These are phyloP conservation scores for Podaxis rugospora DNA, from an alignment of 768 basidiomycete genomes.

Conservation along the genomic window DNA sequence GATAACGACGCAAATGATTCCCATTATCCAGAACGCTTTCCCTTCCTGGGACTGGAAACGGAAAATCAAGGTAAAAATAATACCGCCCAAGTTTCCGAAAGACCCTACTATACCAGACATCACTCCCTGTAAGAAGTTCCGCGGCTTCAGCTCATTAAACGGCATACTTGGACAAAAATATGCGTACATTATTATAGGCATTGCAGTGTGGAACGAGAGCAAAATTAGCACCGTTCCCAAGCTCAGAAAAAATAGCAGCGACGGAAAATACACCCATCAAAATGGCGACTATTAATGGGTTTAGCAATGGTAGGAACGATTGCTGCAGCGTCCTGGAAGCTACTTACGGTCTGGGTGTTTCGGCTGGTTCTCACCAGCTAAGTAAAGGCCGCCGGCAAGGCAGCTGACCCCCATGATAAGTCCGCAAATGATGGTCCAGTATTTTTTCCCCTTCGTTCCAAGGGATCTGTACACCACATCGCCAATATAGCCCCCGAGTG, in stretches of 20 bases:
- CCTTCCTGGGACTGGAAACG: slow-evolving; percentile 38
- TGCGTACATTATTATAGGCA: slow-evolving; percentile 12
- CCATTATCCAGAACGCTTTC: slow-evolving; percentile 44
- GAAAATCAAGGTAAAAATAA: slow-evolving; percentile 44
- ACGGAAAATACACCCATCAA: background rate
- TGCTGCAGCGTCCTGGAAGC: slow-evolving; percentile 11
- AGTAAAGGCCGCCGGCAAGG: slow-evolving; percentile 44
- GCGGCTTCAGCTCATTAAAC: too few species aligned
- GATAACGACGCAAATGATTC: slow-evolving; percentile 33
- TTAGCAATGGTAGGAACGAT: background rate
- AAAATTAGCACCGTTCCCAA: slow-evolving; percentile 15
- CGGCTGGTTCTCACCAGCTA: slow-evolving; percentile 28
- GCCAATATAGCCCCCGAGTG: slow-evolving; percentile 43
- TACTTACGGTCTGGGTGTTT: slow-evolving; percentile 40
- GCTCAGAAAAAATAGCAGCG: slow-evolving; percentile 12
- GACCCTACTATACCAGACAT: slow-evolving; percentile 35
- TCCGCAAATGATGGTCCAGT: slow-evolving; percentile 37
- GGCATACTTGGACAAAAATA: background rate
- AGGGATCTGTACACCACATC: slow-evolving; percentile 39
- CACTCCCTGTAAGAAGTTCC: slow-evolving; percentile 18
- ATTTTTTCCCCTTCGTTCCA: slow-evolving; percentile 46
- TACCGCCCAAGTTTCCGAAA: slow-evolving; percentile 38
- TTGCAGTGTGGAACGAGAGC: slow-evolving; percentile 15
- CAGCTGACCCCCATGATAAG: slow-evolving; percentile 38
- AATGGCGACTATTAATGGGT: background rate